phyloP scores from a whole-genome alignment of 768 basidiomycete species.

The Kwoniella dendrophila region DNA sequence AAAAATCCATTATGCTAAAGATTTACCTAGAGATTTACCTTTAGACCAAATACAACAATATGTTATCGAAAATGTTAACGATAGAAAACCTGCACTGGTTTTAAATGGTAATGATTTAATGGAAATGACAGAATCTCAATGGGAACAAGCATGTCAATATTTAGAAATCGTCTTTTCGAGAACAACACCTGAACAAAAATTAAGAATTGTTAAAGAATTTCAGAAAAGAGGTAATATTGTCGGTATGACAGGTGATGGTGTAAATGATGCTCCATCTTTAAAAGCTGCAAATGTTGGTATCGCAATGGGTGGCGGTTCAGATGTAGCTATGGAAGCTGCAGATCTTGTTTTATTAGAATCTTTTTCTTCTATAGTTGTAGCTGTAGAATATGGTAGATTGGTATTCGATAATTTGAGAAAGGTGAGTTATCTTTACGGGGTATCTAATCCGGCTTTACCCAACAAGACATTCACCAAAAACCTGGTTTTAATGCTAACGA shows the following conservation, averaged over 20 bases:
- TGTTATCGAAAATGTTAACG: slow-evolving; percentile 54
- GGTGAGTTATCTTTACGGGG: slow-evolving; percentile 22
- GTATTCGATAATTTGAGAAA: slow-evolving; percentile 66
- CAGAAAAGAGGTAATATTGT: slow-evolving; percentile 63
- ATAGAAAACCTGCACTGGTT: slow-evolving; percentile 54
- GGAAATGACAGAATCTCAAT: slow-evolving; percentile 54
- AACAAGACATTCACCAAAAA: too few species aligned
- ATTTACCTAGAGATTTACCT: slow-evolving; percentile 55
- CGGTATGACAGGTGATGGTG: slow-evolving; percentile 69
- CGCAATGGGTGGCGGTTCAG: slow-evolving; percentile 60
- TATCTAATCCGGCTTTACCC: too few species aligned
- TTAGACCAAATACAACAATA: slow-evolving; percentile 50
- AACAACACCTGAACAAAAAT: slow-evolving; percentile 68
- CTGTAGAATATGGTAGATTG: slow-evolving; percentile 58
- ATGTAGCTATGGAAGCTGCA: slow-evolving; percentile 58
- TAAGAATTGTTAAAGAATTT: slow-evolving; percentile 66
- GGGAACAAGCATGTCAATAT: slow-evolving; percentile 54
- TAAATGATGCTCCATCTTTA: slow-evolving; percentile 53
- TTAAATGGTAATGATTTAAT: slow-evolving; percentile 53
- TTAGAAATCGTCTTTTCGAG: slow-evolving; percentile 64
- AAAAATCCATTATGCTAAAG: slow-evolving; percentile 56
- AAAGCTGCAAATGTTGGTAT: slow-evolving; percentile 66
- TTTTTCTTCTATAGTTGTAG: slow-evolving; percentile 56
- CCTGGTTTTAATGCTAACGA: too few species aligned
- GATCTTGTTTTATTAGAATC: slow-evolving; percentile 56